A percentile compares a stretch with the other conserved stretches of the same genome.
These are phyloP conservation scores for Epichloe aotearoae DNA, from an alignment of 2,329 filamentous ascomycete genomes.

Conservation along the genomic window DNA sequence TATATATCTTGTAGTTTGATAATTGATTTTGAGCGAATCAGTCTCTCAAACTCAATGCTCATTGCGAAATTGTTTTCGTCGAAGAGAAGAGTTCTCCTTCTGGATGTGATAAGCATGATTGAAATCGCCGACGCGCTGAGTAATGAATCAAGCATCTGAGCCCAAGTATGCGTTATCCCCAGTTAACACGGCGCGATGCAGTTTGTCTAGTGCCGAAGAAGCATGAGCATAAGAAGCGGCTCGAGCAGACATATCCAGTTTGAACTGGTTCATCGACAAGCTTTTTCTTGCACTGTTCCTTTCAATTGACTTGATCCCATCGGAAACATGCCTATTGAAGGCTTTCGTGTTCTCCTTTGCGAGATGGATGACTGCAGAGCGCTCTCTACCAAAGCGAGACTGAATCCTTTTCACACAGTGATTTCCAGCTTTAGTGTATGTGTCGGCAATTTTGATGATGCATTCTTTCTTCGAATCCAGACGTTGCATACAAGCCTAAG, in stretches of 20 bases:
- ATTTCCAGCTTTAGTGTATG: constrained; percentile 2
- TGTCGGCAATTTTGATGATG: constrained; percentile 2
- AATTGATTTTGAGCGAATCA: background rate
- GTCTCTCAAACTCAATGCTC: background rate
- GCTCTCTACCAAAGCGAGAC: constrained; percentile 3
- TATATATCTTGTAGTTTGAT: background rate
- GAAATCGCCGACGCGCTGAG: background rate
- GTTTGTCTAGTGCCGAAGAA: background rate
- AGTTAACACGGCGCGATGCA: background rate
- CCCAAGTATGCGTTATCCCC: background rate
- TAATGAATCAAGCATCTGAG: background rate
- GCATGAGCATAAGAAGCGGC: background rate
- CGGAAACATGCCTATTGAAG: background rate
- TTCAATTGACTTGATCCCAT: background rate
- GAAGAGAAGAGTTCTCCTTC: background rate
- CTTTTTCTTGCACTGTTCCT: background rate
- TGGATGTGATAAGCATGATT: background rate
- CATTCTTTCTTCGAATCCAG: constrained; percentile 1
- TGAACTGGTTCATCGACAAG: background rate
- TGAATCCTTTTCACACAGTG: constrained; percentile 6
- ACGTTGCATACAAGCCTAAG: constrained; percentile 1
- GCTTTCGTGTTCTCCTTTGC: background rate
- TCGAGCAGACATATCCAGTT: background rate
- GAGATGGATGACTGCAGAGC: background rate
- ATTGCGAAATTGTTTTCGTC: background rate